Conservation (phyloP, 2,329 filamentous ascomycete genomes). For the Fusarium sterilihyphosum region DNA sequence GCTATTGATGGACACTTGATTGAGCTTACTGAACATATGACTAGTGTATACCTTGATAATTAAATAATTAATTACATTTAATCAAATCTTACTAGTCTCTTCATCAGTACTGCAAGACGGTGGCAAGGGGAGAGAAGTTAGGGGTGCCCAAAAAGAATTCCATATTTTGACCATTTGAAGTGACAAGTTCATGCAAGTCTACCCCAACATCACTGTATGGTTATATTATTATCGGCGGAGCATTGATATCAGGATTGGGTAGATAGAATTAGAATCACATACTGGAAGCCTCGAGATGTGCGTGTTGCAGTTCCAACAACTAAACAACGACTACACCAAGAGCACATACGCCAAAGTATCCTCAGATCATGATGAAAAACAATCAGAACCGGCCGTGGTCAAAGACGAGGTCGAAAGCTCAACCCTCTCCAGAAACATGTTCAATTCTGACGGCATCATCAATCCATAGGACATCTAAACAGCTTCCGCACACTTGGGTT, state of each 20-base stretch:
- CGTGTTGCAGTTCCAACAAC: background rate
- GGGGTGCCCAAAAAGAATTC: background rate
- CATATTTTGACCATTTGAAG: background rate
- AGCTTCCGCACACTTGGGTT: conserved; percentile 55
- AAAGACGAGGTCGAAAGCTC: background rate
- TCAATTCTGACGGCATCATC: conserved; percentile 55
- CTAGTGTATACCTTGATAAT: background rate
- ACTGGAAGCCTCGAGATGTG: background rate
- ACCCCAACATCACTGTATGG: background rate
- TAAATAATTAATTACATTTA: background rate
- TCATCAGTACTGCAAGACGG: background rate
- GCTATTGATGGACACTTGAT: background rate
- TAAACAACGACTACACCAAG: background rate
- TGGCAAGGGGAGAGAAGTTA: background rate
- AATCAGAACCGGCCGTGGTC: rapidly evolving
- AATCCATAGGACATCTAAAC: conserved; percentile 51
- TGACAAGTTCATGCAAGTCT: background rate
- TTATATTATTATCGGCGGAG: background rate
- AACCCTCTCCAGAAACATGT: conserved; percentile 51
- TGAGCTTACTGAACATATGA: background rate
- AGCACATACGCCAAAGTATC: background rate
- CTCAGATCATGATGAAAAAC: background rate
- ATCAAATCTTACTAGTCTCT: background rate
- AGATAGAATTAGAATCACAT: conserved; percentile 7
- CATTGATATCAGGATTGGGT: background rate